Evolutionary conservation across 116 monocot genomes (phyloP), one percentile per base, ranked within the genome.

Genomic region (Zostera marina): DNA sequence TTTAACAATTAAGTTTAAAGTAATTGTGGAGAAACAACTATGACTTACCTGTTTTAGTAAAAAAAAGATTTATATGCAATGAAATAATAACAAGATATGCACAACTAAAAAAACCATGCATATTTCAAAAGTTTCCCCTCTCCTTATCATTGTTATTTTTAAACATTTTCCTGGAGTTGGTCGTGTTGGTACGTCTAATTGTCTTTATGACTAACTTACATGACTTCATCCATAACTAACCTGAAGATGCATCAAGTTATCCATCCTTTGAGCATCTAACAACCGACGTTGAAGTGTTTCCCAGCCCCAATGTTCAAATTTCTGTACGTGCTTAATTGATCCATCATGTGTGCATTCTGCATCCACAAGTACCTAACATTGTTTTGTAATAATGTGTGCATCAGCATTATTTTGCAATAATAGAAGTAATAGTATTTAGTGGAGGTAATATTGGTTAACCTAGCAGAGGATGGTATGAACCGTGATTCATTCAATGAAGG

Each of bases 331-430:
- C 60, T 83, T 98, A 14, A 98, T 38, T 55, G 89, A 98, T 58
- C 98, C 98, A 80, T 98, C 98, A 73, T 98, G 98, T 8, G 98
- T 98, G 64, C 98, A 98, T 54, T 98, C 98, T 51, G 89, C 89
- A 66, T 98, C 98, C 53, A 98, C 98, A 57, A 98, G 81, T 5
- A 89, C 98, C 98, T 98, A 61, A 6, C n/a, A 59, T 32, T 32
- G 32, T 32, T 32, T 32, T 5, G 32, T 32, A 46, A n/a, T n/a
- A n/a, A n/a, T n/a, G n/a, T n/a, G n/a, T n/a, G n/a, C n/a, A n/a
- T n/a, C n/a, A n/a, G n/a, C n/a, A n/a, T n/a, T n/a, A n/a, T n/a
- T n/a, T n/a, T n/a, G n/a, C n/a, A n/a, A n/a, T n/a, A n/a, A n/a
- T n/a, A n/a, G n/a, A n/a, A n/a, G n/a, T n/a, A n/a, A n/a, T n/a